Base-by-base conservation (phyloP, 495 filamentous ascomycete species). In the Schizothecium vesticola region DNA sequence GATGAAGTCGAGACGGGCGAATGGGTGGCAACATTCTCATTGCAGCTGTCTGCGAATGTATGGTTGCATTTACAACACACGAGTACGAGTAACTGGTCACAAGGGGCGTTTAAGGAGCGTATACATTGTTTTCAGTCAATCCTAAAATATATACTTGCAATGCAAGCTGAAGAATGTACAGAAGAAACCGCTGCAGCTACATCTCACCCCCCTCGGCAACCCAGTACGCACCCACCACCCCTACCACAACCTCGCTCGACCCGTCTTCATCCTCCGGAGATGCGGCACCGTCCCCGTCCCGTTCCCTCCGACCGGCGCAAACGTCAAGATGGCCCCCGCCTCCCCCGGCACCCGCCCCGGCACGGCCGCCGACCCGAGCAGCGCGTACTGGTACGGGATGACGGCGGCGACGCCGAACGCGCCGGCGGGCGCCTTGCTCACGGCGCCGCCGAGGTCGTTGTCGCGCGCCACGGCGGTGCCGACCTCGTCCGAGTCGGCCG, bases 291-390 rank as follows among this genome's bases (percentile, higher is more conserved):
- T 4, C 28, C 28, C 23, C 24, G 63, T 65, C 25, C 6, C 55
- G 16, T 65, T 58, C 12, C 12, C 31, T 11, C 43, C 24, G 3
- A 22, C 23, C 13, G 57, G 28, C 10, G 10, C 65, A 51, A 87
- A 87, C 8, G 70, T 80, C 62, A 88, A 74, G n/a, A 80, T 89
- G 61, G 83, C 81, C 31, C 88, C 86, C 65, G 86, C 86, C 59
- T 79, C 79, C 0, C 76, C 77, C 19, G 82, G 77, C 59, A 89
- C 84, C 51, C 63, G 72, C 10, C 67, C 70, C 71, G 84, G 75
- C 11, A 86, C 83, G 0, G 75, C 79, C 0, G 68, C 70, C 6
- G 81, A 77, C 1, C 79, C 81, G 21, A 88, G 72, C 8, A 85
- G 75, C 0, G 65, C 72, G 69, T 87, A 89, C 10, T 71, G 70